A percentile compares a stretch with the other conserved stretches of the same genome.
Conservation (phyloP, 2,329 filamentous ascomycete species). For the Alternaria burnsii region DNA sequence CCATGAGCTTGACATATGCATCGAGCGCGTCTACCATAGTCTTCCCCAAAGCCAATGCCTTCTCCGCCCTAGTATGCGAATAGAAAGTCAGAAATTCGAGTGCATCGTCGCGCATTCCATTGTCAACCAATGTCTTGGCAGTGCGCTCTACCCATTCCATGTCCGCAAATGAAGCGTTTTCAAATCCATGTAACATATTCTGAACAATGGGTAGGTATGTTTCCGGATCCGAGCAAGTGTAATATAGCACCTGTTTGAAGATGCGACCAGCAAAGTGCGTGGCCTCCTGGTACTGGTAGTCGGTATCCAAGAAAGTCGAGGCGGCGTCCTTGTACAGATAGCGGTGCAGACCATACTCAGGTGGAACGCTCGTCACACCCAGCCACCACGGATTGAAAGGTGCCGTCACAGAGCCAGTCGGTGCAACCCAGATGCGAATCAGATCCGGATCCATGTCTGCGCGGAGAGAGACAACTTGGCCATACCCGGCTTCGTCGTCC, state of each 20-base stretch:
- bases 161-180: conserved; percentile 35
- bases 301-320: conserved; percentile 44
- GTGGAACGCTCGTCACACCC: conserved; percentile 40
- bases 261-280: conserved; percentile 37
- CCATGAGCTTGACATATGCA: conserved; percentile 36
- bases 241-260: conserved; percentile 42
- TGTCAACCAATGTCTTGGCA: conserved; percentile 28
- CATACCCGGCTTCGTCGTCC: conserved; percentile 50
- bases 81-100: conserved; percentile 35
- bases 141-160: conserved; percentile 35
- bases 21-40: conserved; percentile 39
- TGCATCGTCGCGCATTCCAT: conserved; percentile 27
- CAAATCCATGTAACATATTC: conserved; percentile 38
- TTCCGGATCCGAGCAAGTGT: conserved; percentile 40
- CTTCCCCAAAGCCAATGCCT: conserved; percentile 33
- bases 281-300: conserved; percentile 46
- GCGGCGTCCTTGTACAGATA: conserved; percentile 48
- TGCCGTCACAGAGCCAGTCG: conserved; percentile 46
- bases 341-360: conserved; percentile 47
- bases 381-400: conserved; percentile 50
- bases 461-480: conserved; percentile 44
- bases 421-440: conserved; percentile 47
- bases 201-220: conserved; percentile 34
- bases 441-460: conserved; percentile 40
- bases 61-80: conserved; percentile 36